Evolutionary conservation across 192 early-diverging fungal genomes (phyloP), one percentile per base, ranked within the genome.

Genomic region (Backusella parvicylindrica): DNA sequence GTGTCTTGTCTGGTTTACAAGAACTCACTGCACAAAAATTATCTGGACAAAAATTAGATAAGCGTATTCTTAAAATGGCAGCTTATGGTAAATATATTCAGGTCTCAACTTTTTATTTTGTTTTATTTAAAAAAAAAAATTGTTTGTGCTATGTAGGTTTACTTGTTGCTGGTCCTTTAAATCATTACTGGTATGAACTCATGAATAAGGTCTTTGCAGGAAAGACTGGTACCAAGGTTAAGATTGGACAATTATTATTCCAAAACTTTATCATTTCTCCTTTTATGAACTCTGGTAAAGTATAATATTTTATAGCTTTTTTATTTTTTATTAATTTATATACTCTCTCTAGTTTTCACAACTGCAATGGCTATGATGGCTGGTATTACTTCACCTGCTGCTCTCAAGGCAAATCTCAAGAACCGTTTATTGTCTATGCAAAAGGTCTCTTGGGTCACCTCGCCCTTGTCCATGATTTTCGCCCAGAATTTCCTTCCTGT

Each of bases 381-480:
- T 40, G 94, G 94, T 60, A 87, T 88, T 33, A 88, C 84, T 72
- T 73, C 82, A 21, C 41, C 86, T 9, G 81, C 63, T 12, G 85
- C 86, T 68, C 83, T 94, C 7, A 75, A 84, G 21, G 68, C 66
- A 23, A 79, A 89, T 28, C 87, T 95, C 37, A 79, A 84, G 72
- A 41, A 79, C 13, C 87, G 93, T 30, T 80, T 95, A 33, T 77
- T 92, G 23, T 82, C 84, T 15, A 87, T 97, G 85, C 90, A 93
- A 87, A 94, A 92, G 85, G 88, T 94, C 12, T 92, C 92, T 21
- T 95, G 91, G 91, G 83, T 93, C 33, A 85, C 95, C 41, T 95
- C 91, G 75, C 96, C 96, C 12, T 53, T 90, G 12, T 86, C 92
- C 6, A 92, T 95, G 86, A 85, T 89, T 32, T 84, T 93, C 77